Evolutionary conservation across 1,139 yeast species (phyloP).

Genomic region (Geotrichum restrictum): DNA sequence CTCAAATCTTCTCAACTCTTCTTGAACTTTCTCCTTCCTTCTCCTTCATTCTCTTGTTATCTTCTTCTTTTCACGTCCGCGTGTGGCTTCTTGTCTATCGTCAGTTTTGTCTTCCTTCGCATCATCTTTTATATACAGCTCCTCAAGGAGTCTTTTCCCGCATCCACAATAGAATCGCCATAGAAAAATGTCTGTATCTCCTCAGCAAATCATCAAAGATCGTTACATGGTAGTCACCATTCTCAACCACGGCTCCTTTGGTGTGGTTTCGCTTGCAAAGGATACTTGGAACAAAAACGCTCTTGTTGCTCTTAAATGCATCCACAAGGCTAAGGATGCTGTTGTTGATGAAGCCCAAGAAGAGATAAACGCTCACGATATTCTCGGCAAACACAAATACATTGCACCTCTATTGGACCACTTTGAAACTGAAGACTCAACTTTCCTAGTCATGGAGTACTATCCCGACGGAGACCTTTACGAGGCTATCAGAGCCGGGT

Average conservation of each 20-base stretch:
- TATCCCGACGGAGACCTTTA: conserved; percentile 89
- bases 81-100: too few relatives aligned
- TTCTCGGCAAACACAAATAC: conserved; percentile 55
- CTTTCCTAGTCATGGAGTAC: conserved; percentile 75
- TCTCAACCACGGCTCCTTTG: conserved; percentile 90
- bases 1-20: too few relatives aligned
- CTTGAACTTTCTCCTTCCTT: not conserved
- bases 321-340: conserved; percentile 39
- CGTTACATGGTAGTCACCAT: conserved; percentile 70
- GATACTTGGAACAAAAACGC: conserved; percentile 51
- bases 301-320: conserved; percentile 80
- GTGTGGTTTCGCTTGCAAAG: conserved; percentile 81
- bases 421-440: conserved; percentile 53
- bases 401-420: conserved; percentile 68
- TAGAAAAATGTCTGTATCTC: not conserved
- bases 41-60: not conserved
- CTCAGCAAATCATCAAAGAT: conserved; percentile 41
- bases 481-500: conserved; percentile 80
- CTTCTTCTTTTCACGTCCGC: not conserved
- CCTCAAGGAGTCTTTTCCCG: too few relatives aligned
- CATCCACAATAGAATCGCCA: not conserved
- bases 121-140: too few relatives aligned
- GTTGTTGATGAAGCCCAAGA: conserved; percentile 57
- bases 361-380: conserved; percentile 70
- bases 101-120: too few relatives aligned